These are phyloP conservation scores for Suillus clintonianus DNA, from an alignment of 768 basidiomycete genomes.

Conservation along the genomic window DNA sequence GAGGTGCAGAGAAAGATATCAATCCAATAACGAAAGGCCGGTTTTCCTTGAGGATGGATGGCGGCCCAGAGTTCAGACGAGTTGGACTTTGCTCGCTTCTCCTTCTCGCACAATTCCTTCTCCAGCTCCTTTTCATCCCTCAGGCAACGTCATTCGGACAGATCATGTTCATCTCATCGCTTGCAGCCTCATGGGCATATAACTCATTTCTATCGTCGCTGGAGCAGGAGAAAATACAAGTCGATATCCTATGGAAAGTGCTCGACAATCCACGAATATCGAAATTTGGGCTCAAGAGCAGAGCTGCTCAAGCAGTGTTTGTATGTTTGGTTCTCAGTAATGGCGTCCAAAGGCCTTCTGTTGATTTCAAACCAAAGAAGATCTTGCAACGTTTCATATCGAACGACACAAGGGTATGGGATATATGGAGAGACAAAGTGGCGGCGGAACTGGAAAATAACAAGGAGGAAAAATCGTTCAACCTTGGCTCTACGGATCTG, in stretches of 20 bases:
- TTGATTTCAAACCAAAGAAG: slow-evolving; percentile 5
- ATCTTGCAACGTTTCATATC: slow-evolving; percentile 21
- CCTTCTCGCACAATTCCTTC: slow-evolving; percentile 33
- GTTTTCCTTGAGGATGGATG: slow-evolving; percentile 25
- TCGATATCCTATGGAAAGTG: slow-evolving; percentile 15
- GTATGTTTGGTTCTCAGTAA: slow-evolving; percentile 23
- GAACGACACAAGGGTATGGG: slow-evolving; percentile 30
- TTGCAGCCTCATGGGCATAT: slow-evolving; percentile 36
- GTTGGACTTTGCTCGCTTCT: slow-evolving; percentile 33
- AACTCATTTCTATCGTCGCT: slow-evolving; percentile 38
- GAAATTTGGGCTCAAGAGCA: slow-evolving; percentile 18
- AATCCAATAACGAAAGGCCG: slow-evolving; percentile 34
- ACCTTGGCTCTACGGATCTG: background rate
- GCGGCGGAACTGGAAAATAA: slow-evolving; percentile 16
- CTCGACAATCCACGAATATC: slow-evolving; percentile 15
- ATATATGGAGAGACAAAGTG: slow-evolving; percentile 27
- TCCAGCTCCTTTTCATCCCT: slow-evolving; percentile 37
- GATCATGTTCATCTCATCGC: slow-evolving; percentile 33
- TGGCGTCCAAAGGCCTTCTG: background rate
- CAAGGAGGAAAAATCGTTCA: slow-evolving; percentile 2
- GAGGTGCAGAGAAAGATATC: slow-evolving; percentile 32
- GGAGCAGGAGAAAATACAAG: slow-evolving; percentile 36
- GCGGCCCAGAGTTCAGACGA: slow-evolving; percentile 15
- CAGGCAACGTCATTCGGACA: slow-evolving; percentile 37
- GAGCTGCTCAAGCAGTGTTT: slow-evolving; percentile 20